phyloP scores from a whole-genome alignment of 257 asterid genomes.

The Solanum paucissectum region DNA sequence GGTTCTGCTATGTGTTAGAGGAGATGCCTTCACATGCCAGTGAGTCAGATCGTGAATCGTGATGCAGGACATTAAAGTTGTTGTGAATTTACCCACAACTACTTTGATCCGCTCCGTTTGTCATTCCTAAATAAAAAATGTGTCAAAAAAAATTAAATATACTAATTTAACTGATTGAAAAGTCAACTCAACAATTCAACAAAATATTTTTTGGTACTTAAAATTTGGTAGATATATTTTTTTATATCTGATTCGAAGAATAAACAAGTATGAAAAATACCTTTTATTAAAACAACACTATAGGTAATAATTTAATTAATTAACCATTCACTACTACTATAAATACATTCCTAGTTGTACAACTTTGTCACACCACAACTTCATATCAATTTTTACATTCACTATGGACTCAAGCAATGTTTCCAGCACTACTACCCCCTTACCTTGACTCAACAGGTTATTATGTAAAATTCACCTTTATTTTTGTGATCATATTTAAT shows the following conservation, averaged over 20 bases:
- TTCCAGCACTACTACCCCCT: neutral
- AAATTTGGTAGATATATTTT: neutral
- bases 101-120: neutral
- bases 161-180: neutral
- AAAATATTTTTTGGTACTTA: neutral
- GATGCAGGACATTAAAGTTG: neutral
- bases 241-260: neutral
- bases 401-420: neutral
- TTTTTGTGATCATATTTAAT: neutral
- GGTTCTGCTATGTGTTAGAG: too few species aligned
- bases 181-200: neutral
- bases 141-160: neutral
- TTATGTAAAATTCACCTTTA: neutral
- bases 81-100: neutral
- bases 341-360: neutral
- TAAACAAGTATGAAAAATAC: too few species aligned
- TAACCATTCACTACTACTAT: neutral
- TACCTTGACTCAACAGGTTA: neutral
- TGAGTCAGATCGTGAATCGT: too few species aligned
- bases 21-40: neutral
- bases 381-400: neutral
- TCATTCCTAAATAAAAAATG: neutral
- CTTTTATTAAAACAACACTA: neutral
- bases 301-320: neutral
- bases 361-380: neutral